phyloP scores from a whole-genome alignment of 192 early-diverging fungal species.

The Coemansia sp. region DNA sequence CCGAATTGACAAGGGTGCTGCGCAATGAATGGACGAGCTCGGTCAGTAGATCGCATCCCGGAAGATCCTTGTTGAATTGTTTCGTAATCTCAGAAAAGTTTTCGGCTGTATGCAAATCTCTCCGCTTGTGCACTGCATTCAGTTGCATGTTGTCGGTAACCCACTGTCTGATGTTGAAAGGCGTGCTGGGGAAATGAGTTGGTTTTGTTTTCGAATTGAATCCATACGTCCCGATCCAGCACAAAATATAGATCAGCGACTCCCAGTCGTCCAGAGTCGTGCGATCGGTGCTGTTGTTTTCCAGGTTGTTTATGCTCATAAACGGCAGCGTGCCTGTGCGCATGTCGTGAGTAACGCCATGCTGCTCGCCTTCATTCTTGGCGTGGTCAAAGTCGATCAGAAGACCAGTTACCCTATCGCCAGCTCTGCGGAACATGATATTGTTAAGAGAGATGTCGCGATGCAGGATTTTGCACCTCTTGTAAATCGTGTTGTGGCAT shows the following conservation, averaged over 20 bases:
- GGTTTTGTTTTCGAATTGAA: neutral
- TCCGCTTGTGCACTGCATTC: neutral
- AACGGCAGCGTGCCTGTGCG: constrained; percentile 20
- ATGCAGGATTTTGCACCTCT: too few relatives aligned
- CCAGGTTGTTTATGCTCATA: constrained; percentile 37
- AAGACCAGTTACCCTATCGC: too few relatives aligned
- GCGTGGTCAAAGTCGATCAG: constrained; percentile 37
- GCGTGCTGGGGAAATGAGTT: neutral
- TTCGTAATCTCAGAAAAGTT: neutral
- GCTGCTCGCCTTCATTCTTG: neutral
- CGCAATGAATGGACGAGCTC: neutral
- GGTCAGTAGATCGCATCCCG: neutral
- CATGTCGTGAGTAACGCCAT: neutral
- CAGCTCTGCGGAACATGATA: too few relatives aligned
- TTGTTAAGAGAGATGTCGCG: too few relatives aligned
- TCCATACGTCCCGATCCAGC: constrained; percentile 7
- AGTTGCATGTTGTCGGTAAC: neutral
- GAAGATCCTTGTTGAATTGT: neutral
- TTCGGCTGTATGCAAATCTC: neutral
- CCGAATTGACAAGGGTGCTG: neutral
- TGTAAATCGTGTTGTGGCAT: too few relatives aligned
- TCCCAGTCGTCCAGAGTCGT: constrained; percentile 19
- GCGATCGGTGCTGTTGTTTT: neutral
- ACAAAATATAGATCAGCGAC: constrained; percentile 8
- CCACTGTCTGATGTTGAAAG: neutral